A percentile compares a stretch with the other conserved stretches of the same genome.
Conservation (phyloP, 2,329 filamentous ascomycete species). For the Cordyceps fumosorosea region DNA sequence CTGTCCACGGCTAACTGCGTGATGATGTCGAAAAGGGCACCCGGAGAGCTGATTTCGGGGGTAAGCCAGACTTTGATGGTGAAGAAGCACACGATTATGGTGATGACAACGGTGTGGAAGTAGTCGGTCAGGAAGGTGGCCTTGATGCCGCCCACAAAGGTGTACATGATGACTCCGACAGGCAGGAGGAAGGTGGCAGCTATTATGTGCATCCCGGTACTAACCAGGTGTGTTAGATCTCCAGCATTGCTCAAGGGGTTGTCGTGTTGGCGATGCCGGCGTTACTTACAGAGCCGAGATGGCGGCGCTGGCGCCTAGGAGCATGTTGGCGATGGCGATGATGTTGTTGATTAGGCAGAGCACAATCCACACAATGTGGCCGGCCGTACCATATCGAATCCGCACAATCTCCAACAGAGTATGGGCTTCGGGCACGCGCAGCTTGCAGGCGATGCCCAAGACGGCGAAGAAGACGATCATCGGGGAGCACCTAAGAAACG, state of each 20-base stretch:
- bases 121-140: constrained; percentile 43
- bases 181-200: constrained; percentile 41
- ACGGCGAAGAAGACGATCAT: constrained; percentile 51
- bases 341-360: constrained; percentile 49
- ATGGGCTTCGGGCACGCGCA: constrained; percentile 46
- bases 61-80: constrained; percentile 38
- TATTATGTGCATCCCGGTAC: constrained; percentile 43
- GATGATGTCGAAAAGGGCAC: constrained; percentile 43
- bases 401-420: constrained; percentile 47
- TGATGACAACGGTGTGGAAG: constrained; percentile 48
- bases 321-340: constrained; percentile 46
- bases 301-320: constrained; percentile 33
- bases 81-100: constrained; percentile 45
- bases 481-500: constrained; percentile 32
- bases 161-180: constrained; percentile 33
- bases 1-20: constrained; percentile 35
- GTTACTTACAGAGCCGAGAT: constrained; percentile 28
- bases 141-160: constrained; percentile 34
- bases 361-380: constrained; percentile 45
- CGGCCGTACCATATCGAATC: constrained; percentile 40
- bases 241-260: not conserved
- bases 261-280: constrained; percentile 3
- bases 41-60: constrained; percentile 40
- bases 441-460: constrained; percentile 44
- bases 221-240: constrained; percentile 12